phyloP scores from a whole-genome alignment of 1,139 yeast species.

The Blastobotrys indianensis region DNA sequence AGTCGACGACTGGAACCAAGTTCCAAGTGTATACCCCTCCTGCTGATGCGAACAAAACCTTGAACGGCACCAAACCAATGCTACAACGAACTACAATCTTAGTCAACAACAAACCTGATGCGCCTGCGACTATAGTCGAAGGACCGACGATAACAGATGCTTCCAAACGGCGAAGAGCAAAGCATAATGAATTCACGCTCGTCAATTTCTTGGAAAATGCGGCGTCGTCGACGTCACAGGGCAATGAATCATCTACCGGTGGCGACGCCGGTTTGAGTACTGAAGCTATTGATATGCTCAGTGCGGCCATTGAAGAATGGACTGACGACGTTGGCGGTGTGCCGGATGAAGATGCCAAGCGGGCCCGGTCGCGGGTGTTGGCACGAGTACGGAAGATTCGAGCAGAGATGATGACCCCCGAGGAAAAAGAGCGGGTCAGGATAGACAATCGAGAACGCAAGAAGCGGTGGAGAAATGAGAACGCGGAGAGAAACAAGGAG shows the following conservation, averaged over 20 bases:
- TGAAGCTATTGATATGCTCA: conserved; percentile 36
- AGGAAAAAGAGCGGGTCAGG: conserved; percentile 53
- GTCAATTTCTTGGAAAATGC: conserved; percentile 1
- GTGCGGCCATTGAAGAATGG: conserved; percentile 32
- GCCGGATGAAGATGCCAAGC: conserved; percentile 17
- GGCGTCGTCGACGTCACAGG: not conserved
- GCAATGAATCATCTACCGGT: not conserved
- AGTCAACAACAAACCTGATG: not conserved
- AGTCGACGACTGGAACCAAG: conserved; percentile 4
- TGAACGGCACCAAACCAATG: too few species aligned
- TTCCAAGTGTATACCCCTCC: conserved; percentile 15
- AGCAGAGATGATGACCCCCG: conserved; percentile 26
- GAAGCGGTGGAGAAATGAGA: conserved; percentile 84
- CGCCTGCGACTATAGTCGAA: not conserved
- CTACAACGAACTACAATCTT: conserved; percentile 1
- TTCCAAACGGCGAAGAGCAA: conserved; percentile 1
- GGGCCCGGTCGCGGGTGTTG: conserved; percentile 6
- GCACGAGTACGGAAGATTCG: conserved; percentile 6
- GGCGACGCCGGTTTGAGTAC: conserved; percentile 26
- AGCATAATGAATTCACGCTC: not conserved
- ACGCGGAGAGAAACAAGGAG: conserved; percentile 76
- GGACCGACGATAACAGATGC: not conserved
- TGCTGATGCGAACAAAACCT: not conserved
- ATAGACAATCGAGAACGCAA: conserved; percentile 79
- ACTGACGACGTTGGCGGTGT: conserved; percentile 16